Percentiles rank a stretch among this genome's conserved stretches.
Evolutionary conservation across 2,329 filamentous ascomycete species (phyloP).

Genomic region (Colletotrichum gigasporum): DNA sequence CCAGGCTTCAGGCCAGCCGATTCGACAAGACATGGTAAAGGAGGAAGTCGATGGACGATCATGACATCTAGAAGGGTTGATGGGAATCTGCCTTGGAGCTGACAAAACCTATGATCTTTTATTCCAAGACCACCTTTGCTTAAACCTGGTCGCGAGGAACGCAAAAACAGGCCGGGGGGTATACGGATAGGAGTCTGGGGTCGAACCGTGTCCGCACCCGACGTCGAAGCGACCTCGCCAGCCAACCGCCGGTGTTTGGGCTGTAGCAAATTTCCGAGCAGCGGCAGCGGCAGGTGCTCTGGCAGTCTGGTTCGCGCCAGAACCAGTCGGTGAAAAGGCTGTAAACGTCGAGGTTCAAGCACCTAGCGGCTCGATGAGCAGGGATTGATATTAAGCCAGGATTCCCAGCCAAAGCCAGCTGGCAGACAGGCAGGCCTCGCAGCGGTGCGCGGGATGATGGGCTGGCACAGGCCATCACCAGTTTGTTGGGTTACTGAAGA

Average conservation of each 20-base stretch:
- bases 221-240: constrained; percentile 10
- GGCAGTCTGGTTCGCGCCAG: not conserved
- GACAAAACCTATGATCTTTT: not conserved
- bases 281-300: not conserved
- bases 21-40: not conserved
- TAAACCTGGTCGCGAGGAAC: not conserved
- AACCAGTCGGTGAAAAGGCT: constrained; percentile 15
- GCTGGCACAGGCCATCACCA: constrained; percentile 3
- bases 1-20: constrained; percentile 7
- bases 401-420: not conserved
- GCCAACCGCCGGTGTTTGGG: not conserved
- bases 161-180: not conserved
- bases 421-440: constrained; percentile 2
- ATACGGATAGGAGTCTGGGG: not conserved
- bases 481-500: not conserved
- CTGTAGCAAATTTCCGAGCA: constrained; percentile 21
- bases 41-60: constrained; percentile 12
- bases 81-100: not conserved
- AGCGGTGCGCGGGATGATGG: constrained; percentile 16
- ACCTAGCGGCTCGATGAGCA: not conserved
- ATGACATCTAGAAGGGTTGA: not conserved
- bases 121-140: not conserved
- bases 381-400: constrained; percentile 22
- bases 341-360: not conserved
- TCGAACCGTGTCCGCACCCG: not conserved